phyloP scores from a whole-genome alignment of 2,329 filamentous ascomycete genomes.

The Fusarium odoratissimum region DNA sequence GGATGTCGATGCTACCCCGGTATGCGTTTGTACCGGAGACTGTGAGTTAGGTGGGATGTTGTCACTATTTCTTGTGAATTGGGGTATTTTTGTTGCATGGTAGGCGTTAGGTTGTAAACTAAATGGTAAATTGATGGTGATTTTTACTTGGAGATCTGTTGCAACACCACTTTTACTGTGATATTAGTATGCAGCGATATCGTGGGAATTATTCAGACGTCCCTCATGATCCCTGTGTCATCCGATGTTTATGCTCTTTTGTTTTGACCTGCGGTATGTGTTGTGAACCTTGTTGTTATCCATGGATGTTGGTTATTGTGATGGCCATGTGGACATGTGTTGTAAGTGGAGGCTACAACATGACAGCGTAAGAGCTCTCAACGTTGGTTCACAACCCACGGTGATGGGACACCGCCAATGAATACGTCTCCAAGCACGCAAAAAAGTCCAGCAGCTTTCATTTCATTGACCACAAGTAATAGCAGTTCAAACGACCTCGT shows the following conservation, averaged over 20 bases:
- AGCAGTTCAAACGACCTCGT: accelerated
- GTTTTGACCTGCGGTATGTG: not conserved
- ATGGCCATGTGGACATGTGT: not conserved
- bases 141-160: constrained; percentile 17
- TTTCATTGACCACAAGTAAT: accelerated
- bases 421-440: accelerated
- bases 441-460: accelerated
- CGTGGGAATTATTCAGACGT: accelerated
- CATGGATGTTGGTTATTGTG: not conserved
- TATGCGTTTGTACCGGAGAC: constrained; percentile 69
- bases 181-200: not conserved
- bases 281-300: not conserved
- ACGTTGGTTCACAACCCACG: accelerated
- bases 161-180: not conserved
- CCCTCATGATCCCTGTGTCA: accelerated
- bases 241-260: not conserved
- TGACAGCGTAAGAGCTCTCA: accelerated
- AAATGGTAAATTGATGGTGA: constrained; percentile 40
- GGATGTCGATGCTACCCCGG: constrained; percentile 81
- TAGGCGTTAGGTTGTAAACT: constrained; percentile 46
- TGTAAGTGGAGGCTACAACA: not conserved
- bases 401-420: accelerated
- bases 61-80: constrained; percentile 1
- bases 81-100: constrained; percentile 39
- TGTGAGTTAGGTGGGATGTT: constrained; percentile 28